Evolutionary conservation across 306 rosid species (phyloP), one percentile per base, ranked within the genome.

Genomic region (Purshia tridentata): DNA sequence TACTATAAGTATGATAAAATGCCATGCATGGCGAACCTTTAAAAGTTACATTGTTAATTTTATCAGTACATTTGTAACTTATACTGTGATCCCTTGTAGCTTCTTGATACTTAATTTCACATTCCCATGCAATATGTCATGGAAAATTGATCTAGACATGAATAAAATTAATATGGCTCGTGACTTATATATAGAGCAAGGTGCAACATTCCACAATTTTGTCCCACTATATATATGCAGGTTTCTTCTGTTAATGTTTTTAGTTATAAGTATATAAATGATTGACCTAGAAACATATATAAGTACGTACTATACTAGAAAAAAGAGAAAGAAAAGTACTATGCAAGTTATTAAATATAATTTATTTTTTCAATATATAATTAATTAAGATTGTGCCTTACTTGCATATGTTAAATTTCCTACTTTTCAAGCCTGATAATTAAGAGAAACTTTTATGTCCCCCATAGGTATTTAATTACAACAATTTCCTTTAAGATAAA

Each of bases 21-120:
- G 90, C 82, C 87, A 84, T 85, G 84, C 84, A 83, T 85, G 93
- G 88, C 91, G 77, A 74, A 83, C 74, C 78, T 73, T 56, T 61
- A 39, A 29, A 78, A 73, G 46, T 86, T 68, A 78, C 82, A 79
- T 63, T 49, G 35, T 84, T 84, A 77, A 78, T 53, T 77, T 75
- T 75, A 72, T 75, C 68, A 69, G 66, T 59, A 65, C 75, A 57
- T 66, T 59, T 78, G 78, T 81, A 80, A 73, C 79, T 81, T 72
- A 84, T 72, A 84, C 41, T 79, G 72, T 81, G 77, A 83, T 74
- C 73, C 69, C 54, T 47, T 75, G 79, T 78, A 52, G 60, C 60
- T 68, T 57, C 61, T 71, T 71, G 72, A 71, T 72, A 42, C 76
- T 35, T 45, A 44, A 78, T 54, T 47, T 23, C 18, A 67, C 61